Base-by-base conservation (phyloP, 1,284 basidiomycete genomes). In the Irpex lacteus region DNA sequence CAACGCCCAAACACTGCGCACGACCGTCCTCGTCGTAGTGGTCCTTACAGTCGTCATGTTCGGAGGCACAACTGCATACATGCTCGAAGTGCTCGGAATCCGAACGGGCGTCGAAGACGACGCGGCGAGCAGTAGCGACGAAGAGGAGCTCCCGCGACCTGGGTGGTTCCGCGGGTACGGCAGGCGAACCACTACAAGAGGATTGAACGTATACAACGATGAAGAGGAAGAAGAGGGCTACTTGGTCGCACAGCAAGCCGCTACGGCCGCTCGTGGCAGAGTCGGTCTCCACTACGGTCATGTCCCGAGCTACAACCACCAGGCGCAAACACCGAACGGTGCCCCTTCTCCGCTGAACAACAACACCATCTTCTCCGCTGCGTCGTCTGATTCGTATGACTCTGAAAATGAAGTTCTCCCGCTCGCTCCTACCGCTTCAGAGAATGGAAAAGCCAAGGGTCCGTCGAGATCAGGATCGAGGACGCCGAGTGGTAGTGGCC, bases 51-150 rank as follows among this genome's bases (percentile, higher is more conserved):
- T 99, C 55, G 81, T 98, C 65, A 82, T 98, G 61, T 99, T 99
- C 73, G 97, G 97, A 0, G 98, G 97, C 0, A 98, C 98, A 5
- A 98, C 98, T 0, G 89, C 93, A 5, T 85, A 96, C 63, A 99
- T 99, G 98, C 84, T 99, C 54, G 96, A 98, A 72, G 89, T 99
- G 7, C 84, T 98, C n/a, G 96, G 97, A 1, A 98, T 99, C 69
- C 81, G 94, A 7, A 98, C 95, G 0, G 96, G 97, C 0, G 94
- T 99, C 0, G 96, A 98, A 70, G 96, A 98, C 68, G 96, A 96
- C 57, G 93, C 85, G 3, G 91, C 85, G 40, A 88, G 84, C 67
- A 90, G 88, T 65, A 92, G 91, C 70, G 91, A 92, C 62, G 95
- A 96, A 54, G 93, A 94, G 53, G 89, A 86, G 7, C 71, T 75